Conservation (phyloP, 305 asterid genomes). For the Withania somnifera region DNA sequence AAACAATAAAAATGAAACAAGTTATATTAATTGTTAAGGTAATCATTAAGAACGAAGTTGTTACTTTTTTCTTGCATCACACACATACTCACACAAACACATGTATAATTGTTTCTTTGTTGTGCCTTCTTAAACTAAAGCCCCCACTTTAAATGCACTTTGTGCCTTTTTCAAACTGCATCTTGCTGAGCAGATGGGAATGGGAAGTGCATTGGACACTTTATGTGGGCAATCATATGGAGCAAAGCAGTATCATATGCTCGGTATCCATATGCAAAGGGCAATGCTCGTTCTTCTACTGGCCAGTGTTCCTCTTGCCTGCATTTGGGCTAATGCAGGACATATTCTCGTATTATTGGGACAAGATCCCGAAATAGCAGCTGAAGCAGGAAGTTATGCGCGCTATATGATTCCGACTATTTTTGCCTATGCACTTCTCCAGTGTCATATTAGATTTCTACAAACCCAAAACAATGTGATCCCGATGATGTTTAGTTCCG, state of each 20-base stretch:
- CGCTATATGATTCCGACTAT: conserved; percentile 43
- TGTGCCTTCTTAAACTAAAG: no score
- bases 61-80: no score
- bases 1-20: not conserved
- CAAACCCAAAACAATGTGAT: conserved; percentile 46
- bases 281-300: conserved; percentile 53
- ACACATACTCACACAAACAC: no score
- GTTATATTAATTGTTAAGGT: not conserved
- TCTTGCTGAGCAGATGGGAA: conserved; percentile 29
- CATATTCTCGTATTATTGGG: conserved; percentile 36
- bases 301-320: conserved; percentile 43
- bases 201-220: conserved; percentile 55
- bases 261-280: conserved; percentile 57
- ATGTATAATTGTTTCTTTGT: no score
- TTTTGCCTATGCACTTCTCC: conserved; percentile 41
- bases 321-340: conserved; percentile 49
- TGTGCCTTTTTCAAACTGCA: not conserved
- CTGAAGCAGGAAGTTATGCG: conserved; percentile 41
- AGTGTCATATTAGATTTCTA: conserved; percentile 46
- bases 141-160: not conserved
- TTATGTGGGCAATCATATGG: conserved; percentile 62
- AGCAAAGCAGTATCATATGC: conserved; percentile 52
- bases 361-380: conserved; percentile 46
- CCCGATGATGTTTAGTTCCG: conserved; percentile 31
- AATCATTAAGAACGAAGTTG: no score